Evolutionary conservation across 177 flowering plant species (phyloP), one percentile per base, ranked within the genome.

Genomic region (Telopea speciosissima): DNA sequence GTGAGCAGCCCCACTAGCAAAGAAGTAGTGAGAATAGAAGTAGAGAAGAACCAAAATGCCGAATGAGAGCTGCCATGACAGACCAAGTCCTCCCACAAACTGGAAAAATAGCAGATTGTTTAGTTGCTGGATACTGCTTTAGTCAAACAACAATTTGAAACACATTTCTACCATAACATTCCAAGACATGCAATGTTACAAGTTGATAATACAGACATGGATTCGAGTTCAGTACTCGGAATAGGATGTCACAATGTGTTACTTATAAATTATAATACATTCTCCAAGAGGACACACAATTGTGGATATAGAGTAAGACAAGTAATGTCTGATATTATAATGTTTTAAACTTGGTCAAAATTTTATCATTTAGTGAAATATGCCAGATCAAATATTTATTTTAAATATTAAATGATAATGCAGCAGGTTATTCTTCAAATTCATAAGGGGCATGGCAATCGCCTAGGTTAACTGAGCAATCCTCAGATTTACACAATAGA

Each of bases 1-100:
- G 68, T 95, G 97, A 69, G 97, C 99, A 22, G 99, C 97, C 33
- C 97, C 97, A 77, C 97, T 95, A 0, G 99, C 99, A 62, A 94
- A 95, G 84, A 95, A 92, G 79, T 92, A 95, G 78, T 95, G 99
- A 24, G 96, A 85, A 84, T 90, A 92, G 91, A 89, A 95, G 78
- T 95, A 95, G 66, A 92, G 91, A 16, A 92, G 86, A 70, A 92
- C 91, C 72, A 94, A 84, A 74, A 94, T 90, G 73, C 97, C 95
- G 28, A 94, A 94, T 1, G 98, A 90, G 42, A 76, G 74, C 73
- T 92, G 98, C 98, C 97, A 94, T 65, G 93, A 85, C 52, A 94
- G 88, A 68, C 97, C 98, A 69, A 94, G 80, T 63, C 97, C 99
- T 13, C 97, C 99, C 62, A 94, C 99, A 82, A 94, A 83, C 97